Conservation (phyloP, 2,329 filamentous ascomycete genomes). For the Hypoxylon sp. region DNA sequence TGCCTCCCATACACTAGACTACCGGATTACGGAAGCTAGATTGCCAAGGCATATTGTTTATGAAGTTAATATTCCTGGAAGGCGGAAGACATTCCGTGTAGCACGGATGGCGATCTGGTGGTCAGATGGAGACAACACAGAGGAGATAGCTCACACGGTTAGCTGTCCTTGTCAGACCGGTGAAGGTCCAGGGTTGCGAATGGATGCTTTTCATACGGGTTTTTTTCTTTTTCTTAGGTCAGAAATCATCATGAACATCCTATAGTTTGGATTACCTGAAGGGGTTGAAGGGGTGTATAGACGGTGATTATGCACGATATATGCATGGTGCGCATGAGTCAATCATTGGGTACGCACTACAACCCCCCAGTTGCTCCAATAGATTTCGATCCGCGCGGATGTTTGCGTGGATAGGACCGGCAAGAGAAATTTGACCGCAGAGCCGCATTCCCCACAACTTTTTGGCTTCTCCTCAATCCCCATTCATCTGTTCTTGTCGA, state of each 20-base stretch:
- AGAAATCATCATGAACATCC: conserved; percentile 30
- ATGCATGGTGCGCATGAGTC: conserved; percentile 29
- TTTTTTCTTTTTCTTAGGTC: conserved; percentile 28
- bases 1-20: conserved; percentile 22
- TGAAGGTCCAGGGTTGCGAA: conserved; percentile 13
- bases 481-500: conserved; percentile 5
- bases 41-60: conserved; percentile 31
- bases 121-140: conserved; percentile 37
- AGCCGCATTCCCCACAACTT: conserved; percentile 37
- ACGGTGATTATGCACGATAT: conserved; percentile 17
- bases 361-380: conserved; percentile 15
- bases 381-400: conserved; percentile 17
- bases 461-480: conserved; percentile 10
- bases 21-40: conserved; percentile 17
- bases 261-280: conserved; percentile 23
- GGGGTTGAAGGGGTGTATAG: conserved; percentile 9
- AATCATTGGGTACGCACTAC: conserved; percentile 16
- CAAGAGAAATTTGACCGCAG: conserved; percentile 26
- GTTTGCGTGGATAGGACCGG: conserved; percentile 14
- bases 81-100: conserved; percentile 36
- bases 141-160: conserved; percentile 20
- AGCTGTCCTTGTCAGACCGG: conserved; percentile 29
- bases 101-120: conserved; percentile 42
- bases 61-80: conserved; percentile 27
- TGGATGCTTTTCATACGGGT: conserved; percentile 22